Percentiles rank a stretch among this genome's conserved stretches.
phyloP scores from a whole-genome alignment of 192 early-diverging fungal species.

The Diversispora eburnea region DNA sequence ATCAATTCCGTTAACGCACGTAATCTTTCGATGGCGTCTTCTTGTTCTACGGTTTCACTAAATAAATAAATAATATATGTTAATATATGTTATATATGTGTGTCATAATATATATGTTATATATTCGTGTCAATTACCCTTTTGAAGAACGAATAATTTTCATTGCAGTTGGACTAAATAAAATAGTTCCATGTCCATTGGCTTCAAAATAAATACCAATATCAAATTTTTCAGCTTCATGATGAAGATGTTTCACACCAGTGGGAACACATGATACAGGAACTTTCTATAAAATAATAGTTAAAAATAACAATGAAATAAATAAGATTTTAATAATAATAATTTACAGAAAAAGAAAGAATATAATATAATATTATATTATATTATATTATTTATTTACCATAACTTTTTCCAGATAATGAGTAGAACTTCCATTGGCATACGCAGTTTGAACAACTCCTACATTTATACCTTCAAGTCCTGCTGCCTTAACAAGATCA shows the following conservation, averaged over 20 bases:
- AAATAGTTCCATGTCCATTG: constrained; percentile 97
- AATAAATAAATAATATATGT: neutral
- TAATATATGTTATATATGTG: neutral
- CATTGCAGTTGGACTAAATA: constrained; percentile 81
- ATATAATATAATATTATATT: neutral
- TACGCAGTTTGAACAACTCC: constrained; percentile 99
- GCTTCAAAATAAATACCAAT: constrained; percentile 99
- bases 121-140: constrained; percentile 45
- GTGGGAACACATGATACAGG: constrained; percentile 95
- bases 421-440: constrained; percentile 95
- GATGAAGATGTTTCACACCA: constrained; percentile 99
- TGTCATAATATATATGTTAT: neutral
- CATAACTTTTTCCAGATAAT: constrained; percentile 86
- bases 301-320: neutral
- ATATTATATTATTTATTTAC: constrained; percentile 38
- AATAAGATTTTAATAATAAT: neutral
- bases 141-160: constrained; percentile 68
- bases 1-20: constrained; percentile 86
- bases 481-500: constrained; percentile 78
- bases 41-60: constrained; percentile 70
- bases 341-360: neutral
- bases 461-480: constrained; percentile 73
- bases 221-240: constrained; percentile 95
- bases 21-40: constrained; percentile 74
- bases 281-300: constrained; percentile 59